Evolutionary conservation across 345 rosid species (phyloP), one percentile per base, ranked within the genome.

Genomic region (Murraya paniculata): DNA sequence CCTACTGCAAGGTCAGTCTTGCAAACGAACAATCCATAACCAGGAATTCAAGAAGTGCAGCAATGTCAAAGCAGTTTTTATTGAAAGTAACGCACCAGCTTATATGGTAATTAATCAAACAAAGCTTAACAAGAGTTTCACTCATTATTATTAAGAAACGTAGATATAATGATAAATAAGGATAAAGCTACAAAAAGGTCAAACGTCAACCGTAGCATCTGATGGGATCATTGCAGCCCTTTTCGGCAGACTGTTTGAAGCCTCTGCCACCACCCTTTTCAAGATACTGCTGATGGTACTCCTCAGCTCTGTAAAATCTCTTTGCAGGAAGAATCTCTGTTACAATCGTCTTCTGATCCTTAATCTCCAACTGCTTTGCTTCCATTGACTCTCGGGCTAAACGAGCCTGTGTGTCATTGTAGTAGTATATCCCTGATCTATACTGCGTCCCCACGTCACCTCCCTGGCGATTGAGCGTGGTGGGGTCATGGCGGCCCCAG

Each of bases 391-490:
- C 91, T 76, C 79, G 79, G 33, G 95, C 95, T 11, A 89, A 25
- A 36, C 73, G 67, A 67, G 82, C 94, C 82, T 92, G 95, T 5
- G 61, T 71, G 27, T 84, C 90, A 19, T 81, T 88, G 92, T 92
- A 92, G 78, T 83, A 84, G 85, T 91, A 96, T 74, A 94, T 92
- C 33, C 99, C 99, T 9, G 98, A 96, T 68, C 97, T 83, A 72
- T 91, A 95, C 77, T 92, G 98, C 6, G 94, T 36, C 36, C 98
- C 99, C 68, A 89, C 96, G 76, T 93, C 98, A 31, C 80, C 87
- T 5, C 97, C 95, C 95, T 94, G 97, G 71, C 94, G 98, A 74
- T 93, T 94, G 84, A 86, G 85, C 69, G 95, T 81, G 60, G 97
- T 90, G 5, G 99, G 99, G 82, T 96, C 92, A 39, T 91, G 95